Base-by-base conservation (phyloP, 2,329 filamentous ascomycete genomes). In the Fusarium vanettenii region DNA sequence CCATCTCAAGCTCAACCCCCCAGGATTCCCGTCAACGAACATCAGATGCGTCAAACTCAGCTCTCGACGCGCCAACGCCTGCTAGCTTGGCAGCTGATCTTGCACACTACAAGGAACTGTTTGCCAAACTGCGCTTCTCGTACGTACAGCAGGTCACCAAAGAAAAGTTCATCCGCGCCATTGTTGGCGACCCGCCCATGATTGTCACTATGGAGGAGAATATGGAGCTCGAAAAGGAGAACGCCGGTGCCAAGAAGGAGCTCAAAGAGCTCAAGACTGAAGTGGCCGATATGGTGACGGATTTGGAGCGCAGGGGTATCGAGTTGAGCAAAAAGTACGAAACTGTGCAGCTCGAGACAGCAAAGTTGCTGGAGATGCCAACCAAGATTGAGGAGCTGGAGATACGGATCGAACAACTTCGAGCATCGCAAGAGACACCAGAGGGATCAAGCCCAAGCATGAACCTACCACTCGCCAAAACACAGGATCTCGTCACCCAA, bases 101-200 rank as follows among this genome's bases (percentile, higher is more conserved):
- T 31, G 87, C 89, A 33, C 95, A 98, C 83, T 98, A 98, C 86
- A 95, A 94, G 85, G 95, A 98, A 84, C 90, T 98, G 22, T 99
- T 98, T 84, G 93, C 95, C 48, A 98, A 99, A 85, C 89, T 98
- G 43, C 94, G 96, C 77, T 98, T 98, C 87, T 97, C 94, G 74
- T 98, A 98, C 84, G 93, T 98, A 78, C 97, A 99, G 84, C 97
- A 98, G 86, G 95, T 98, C 72, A 98, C 96, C 52, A 99, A 98
- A 85, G 97, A 99, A 83, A 97, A 98, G 80, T 98, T 98, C 83
- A 92, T 99, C 64, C 94, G 95, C 76, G 92, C 94, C 73, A 97
- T 98, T 77, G 95, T 97, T 18, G 95, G 94, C 73, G 94, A 98
- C 73, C 95, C 95, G 59, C 97, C 96, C 0, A 88, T 95, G 18